phyloP scores from a whole-genome alignment of 1,284 basidiomycete genomes.

The Trichosporon sp. region DNA sequence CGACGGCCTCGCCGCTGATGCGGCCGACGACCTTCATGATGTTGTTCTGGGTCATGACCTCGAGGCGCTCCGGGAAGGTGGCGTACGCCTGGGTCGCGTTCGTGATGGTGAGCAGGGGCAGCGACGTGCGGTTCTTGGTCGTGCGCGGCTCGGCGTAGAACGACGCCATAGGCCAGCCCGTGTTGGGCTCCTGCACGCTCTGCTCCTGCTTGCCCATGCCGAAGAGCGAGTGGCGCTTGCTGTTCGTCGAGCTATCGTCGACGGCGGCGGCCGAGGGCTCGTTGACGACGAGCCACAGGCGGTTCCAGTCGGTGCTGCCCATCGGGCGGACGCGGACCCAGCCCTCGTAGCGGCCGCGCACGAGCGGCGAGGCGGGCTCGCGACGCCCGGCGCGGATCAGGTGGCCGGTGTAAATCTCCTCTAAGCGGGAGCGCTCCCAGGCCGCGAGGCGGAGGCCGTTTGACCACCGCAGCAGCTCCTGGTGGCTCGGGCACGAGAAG shows the following conservation, averaged over 20 bases:
- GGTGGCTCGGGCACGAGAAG: constrained; percentile 74
- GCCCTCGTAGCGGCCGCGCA: constrained; percentile 73
- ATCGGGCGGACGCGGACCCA: constrained; percentile 89
- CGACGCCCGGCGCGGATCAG: constrained; percentile 69
- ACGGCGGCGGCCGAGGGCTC: constrained; percentile 45
- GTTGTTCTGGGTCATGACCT: constrained; percentile 77
- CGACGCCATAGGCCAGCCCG: constrained; percentile 43
- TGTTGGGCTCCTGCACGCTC: constrained; percentile 50
- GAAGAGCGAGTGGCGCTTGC: constrained; percentile 41
- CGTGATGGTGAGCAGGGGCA: constrained; percentile 44
- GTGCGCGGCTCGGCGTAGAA: constrained; percentile 46
- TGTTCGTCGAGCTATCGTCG: constrained; percentile 23
- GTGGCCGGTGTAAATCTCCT: constrained; percentile 97
- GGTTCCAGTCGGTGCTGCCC: constrained; percentile 94
- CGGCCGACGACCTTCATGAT: constrained; percentile 81
- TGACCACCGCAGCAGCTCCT: constrained; percentile 78
- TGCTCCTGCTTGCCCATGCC: constrained; percentile 54
- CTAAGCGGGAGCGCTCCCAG: constrained; percentile 92
- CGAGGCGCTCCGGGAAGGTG: constrained; percentile 91
- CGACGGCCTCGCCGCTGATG: constrained; percentile 68
- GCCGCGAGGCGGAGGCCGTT: constrained; percentile 82
- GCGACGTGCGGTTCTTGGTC: constrained; percentile 36
- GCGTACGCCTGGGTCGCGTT: constrained; percentile 59
- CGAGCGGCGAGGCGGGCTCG: constrained; percentile 62
- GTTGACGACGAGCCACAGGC: constrained; percentile 75